Evolutionary conservation across 768 basidiomycete genomes (phyloP), one percentile per base, ranked within the genome.

Genomic region (Scleroderma bovista): DNA sequence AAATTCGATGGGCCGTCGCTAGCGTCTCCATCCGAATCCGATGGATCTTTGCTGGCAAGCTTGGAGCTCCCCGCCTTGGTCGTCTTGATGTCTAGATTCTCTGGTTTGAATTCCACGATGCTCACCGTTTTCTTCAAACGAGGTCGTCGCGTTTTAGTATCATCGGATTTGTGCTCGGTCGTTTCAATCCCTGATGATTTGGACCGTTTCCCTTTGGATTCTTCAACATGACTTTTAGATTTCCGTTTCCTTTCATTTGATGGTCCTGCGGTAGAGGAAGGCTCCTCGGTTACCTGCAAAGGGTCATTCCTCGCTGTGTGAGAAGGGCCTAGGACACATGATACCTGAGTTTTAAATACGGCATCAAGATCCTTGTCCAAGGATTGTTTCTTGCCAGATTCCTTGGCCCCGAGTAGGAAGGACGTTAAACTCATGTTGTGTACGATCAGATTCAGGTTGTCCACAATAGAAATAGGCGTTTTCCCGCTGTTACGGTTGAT

Each of bases 361-460:
- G 75, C 72, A 57, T 87, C 83, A 9, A 89, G 72, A 41, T 84
- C 84, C 3, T 66, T 66, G 58, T 88, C 86, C 31, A 83, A 68
- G 6, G 61, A 62, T 44, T 70, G 71, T 7, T 62, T 65, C 43
- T 67, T 72, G 11, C 65, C 63, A 29, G 73, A 67, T 22, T 57
- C 46, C 32, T 54, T 57, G 32, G 55, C 33, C n/a, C 60, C 58
- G 16, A 83, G 63, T 0, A 85, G 72, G 41, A 84, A 64, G 1
- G 79, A 75, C 17, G 81, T 69, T 20, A 84, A 74, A 60, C 76
- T 80, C 81, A 84, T 83, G 47, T 16, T 23, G 41, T 26, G 6
- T 17, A 16, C 16, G 23, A 43, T 13, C 15, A 29, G 50, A 50
- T 36, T 36, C 6, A 36, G 13, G 13, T 15, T 13, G 6, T 36